Evolutionary conservation across 169 alveolate genomes (phyloP).

Genomic region (Babesia gibsoni): DNA sequence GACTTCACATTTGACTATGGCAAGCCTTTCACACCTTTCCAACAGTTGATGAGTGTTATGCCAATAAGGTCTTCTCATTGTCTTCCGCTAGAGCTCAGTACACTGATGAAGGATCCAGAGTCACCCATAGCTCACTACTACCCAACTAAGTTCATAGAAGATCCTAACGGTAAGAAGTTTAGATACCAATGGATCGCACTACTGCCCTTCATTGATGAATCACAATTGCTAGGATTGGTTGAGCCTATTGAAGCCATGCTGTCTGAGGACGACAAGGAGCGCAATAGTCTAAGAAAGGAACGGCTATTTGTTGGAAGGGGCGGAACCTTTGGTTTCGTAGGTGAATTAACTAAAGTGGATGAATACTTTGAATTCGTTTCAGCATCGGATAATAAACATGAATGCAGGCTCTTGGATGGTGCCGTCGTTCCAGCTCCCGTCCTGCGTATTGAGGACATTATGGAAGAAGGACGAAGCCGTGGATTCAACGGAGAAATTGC

Average conservation of each 20-base stretch:
- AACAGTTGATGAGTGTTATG: conserved; percentile 94
- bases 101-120: conserved; percentile 68
- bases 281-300: conserved; percentile 67
- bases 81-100: conserved; percentile 82
- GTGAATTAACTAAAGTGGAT: not conserved
- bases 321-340: not conserved
- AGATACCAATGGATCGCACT: conserved; percentile 85
- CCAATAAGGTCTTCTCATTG: conserved; percentile 94
- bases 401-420: conserved; percentile 43
- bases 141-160: conserved; percentile 78
- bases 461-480: conserved; percentile 60
- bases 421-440: conserved; percentile 26
- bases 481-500: conserved; percentile 65
- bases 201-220: conserved; percentile 84
- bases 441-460: conserved; percentile 48
- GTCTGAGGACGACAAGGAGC: conserved; percentile 61
- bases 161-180: conserved; percentile 80
- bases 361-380: conserved; percentile 18
- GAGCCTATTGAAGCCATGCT: conserved; percentile 71
- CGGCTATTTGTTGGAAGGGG: not conserved
- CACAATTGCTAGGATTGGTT: conserved; percentile 64
- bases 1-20: conserved; percentile 78
- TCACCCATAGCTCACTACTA: conserved; percentile 77
- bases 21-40: conserved; percentile 93
- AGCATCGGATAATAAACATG: conserved; percentile 17